phyloP scores from a whole-genome alignment of 1,139 yeast species.

The Yamadazyma triangularis region DNA sequence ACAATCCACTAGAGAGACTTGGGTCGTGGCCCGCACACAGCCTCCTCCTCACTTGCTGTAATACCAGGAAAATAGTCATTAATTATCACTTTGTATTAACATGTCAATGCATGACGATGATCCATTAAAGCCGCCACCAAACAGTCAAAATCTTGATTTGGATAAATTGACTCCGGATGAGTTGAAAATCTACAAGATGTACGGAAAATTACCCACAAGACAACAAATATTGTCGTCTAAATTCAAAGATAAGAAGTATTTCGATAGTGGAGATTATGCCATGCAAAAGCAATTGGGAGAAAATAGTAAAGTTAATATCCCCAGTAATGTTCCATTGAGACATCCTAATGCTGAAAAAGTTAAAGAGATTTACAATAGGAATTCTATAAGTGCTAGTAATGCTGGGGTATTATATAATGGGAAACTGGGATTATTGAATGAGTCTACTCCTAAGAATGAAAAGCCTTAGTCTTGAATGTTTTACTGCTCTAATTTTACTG shows the following conservation, averaged over 20 bases:
- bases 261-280: slow-evolving; percentile 97
- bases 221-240: slow-evolving; percentile 78
- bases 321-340: slow-evolving; percentile 32
- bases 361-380: slow-evolving; percentile 43
- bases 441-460: slow-evolving; percentile 31
- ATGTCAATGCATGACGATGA: slow-evolving; percentile 30
- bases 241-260: slow-evolving; percentile 84
- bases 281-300: slow-evolving; percentile 59
- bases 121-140: slow-evolving; percentile 45
- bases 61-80: no score
- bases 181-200: slow-evolving; percentile 65
- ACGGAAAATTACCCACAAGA: slow-evolving; percentile 85
- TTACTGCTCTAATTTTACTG: no score
- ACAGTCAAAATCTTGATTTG: slow-evolving; percentile 48
- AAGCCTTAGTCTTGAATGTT: no score
- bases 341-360: slow-evolving; percentile 51
- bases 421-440: slow-evolving; percentile 43
- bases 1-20: no score
- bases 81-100: no score
- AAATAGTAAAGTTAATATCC: slow-evolving; percentile 13
- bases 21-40: neutral
- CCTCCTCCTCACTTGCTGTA: neutral
- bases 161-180: slow-evolving; percentile 65
- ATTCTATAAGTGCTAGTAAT: slow-evolving; percentile 42
- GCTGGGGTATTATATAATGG: slow-evolving; percentile 45